phyloP scores from a whole-genome alignment of 441 rosid species.

The Pelargonium hybrid region DNA sequence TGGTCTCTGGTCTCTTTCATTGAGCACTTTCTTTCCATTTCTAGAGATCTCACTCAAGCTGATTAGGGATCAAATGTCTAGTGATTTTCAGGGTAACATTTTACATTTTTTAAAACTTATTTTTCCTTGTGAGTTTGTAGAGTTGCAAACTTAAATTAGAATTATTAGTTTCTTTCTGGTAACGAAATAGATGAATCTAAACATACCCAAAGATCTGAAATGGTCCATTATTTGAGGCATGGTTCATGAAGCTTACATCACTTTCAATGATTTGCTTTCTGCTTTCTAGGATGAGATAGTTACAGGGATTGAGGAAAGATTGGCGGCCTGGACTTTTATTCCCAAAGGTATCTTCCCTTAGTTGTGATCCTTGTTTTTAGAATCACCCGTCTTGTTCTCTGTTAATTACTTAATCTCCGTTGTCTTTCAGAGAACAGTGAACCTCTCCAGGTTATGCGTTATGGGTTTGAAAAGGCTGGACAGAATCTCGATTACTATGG shows the following conservation, averaged over 20 bases:
- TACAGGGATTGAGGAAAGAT: conserved; percentile 57
- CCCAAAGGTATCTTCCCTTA: conserved; percentile 45
- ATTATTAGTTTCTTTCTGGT: background rate
- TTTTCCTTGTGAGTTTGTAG: background rate
- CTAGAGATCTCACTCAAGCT: background rate
- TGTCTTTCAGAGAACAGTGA: conserved; percentile 44
- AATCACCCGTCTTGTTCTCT: conserved; percentile 3
- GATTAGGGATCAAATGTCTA: background rate
- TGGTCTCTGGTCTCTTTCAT: conserved; percentile 2
- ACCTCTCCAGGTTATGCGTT: conserved; percentile 41
- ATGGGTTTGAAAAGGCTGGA: conserved; percentile 37
- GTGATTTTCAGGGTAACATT: background rate
- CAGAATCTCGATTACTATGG: conserved; percentile 41
- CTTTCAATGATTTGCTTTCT: conserved; percentile 6
- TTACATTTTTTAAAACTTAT: background rate
- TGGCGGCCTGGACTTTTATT: conserved; percentile 82
- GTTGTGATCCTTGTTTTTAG: background rate
- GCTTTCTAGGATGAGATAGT: conserved; percentile 47
- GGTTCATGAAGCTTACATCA: conserved; percentile 1
- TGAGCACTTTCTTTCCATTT: too few species aligned
- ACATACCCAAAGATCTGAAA: conserved; percentile 1
- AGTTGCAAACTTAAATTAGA: background rate
- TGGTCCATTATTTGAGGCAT: background rate
- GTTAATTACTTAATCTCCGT: background rate
- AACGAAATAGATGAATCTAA: background rate